Evolutionary conservation across 2,329 filamentous ascomycete genomes (phyloP).

Genomic region (Balansia obtecta): DNA sequence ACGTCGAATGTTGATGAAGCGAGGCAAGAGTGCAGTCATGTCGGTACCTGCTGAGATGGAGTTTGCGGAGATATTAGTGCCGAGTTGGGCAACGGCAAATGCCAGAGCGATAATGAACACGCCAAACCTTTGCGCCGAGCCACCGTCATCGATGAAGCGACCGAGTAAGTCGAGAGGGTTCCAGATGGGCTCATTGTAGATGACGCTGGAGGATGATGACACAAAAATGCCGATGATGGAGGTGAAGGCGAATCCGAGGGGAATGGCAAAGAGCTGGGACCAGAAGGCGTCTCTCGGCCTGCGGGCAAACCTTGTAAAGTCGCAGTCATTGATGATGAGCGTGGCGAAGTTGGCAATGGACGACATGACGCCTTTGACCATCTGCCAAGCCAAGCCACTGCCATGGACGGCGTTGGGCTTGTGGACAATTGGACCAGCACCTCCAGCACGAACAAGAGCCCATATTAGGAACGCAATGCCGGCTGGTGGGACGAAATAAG

Average conservation of each 20-base stretch:
- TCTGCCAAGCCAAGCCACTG: slow-evolving; percentile 62
- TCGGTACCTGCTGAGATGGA: slow-evolving; percentile 74
- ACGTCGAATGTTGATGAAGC: slow-evolving; percentile 73
- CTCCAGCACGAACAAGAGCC: slow-evolving; percentile 70
- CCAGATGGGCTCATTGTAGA: slow-evolving; percentile 59
- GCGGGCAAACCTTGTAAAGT: slow-evolving; percentile 72
- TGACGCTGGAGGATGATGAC: slow-evolving; percentile 57
- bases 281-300: slow-evolving; percentile 67
- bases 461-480: slow-evolving; percentile 80
- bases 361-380: slow-evolving; percentile 78
- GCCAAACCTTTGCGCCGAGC: slow-evolving; percentile 56
- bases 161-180: slow-evolving; percentile 57
- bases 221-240: slow-evolving; percentile 77
- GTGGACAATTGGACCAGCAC: slow-evolving; percentile 69
- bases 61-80: slow-evolving; percentile 81
- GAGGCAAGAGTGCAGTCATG: slow-evolving; percentile 66
- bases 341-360: slow-evolving; percentile 87
- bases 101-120: slow-evolving; percentile 61
- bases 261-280: slow-evolving; percentile 68
- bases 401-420: slow-evolving; percentile 53
- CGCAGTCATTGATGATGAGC: slow-evolving; percentile 69
- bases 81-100: slow-evolving; percentile 69
- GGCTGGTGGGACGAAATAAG: slow-evolving; percentile 71
- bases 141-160: slow-evolving; percentile 55
- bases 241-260: slow-evolving; percentile 60